These are phyloP conservation scores for Cryphonectria radicalis DNA, from an alignment of 2,329 filamentous ascomycete species.

Conservation along the genomic window DNA sequence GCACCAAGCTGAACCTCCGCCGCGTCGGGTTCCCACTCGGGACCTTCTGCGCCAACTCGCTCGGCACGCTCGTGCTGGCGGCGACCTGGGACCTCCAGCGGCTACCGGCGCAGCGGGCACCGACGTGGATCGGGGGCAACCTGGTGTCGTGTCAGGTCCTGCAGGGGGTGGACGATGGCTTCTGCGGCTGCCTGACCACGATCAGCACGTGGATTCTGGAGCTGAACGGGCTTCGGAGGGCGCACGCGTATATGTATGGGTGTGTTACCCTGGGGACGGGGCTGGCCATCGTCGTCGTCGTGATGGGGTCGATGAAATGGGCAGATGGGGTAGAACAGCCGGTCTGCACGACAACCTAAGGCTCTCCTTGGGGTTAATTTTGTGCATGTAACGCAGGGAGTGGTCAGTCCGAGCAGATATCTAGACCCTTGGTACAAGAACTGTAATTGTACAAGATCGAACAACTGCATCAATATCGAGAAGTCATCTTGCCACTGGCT, in stretches of 20 bases:
- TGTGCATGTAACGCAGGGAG: background rate
- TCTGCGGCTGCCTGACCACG: constrained; percentile 69
- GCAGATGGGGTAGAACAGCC: constrained; percentile 35
- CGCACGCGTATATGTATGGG: constrained; percentile 70
- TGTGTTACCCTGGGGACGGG: constrained; percentile 61
- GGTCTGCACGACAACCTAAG: background rate
- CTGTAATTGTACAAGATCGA: background rate
- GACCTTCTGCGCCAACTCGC: constrained; percentile 62
- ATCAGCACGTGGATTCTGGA: constrained; percentile 71
- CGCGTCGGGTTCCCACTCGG: constrained; percentile 65
- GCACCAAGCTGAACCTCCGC: constrained; percentile 60
- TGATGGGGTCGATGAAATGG: constrained; percentile 80
- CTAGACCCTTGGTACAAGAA: background rate
- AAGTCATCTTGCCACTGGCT: background rate
- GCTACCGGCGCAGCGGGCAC: constrained; percentile 3
- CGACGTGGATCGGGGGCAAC: background rate
- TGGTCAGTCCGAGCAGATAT: background rate
- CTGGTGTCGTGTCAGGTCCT: constrained; percentile 63
- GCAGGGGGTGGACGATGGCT: constrained; percentile 67
- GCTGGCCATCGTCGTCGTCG: constrained; percentile 63
- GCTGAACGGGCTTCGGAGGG: constrained; percentile 53
- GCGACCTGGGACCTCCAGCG: constrained; percentile 26
- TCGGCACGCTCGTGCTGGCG: constrained; percentile 24
- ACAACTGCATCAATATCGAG: background rate
- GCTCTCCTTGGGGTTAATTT: background rate